Percentiles rank a stretch among this genome's conserved stretches.
Evolutionary conservation across 768 basidiomycete species (phyloP).

Genomic region (Brasilioporus rufonigricans): DNA sequence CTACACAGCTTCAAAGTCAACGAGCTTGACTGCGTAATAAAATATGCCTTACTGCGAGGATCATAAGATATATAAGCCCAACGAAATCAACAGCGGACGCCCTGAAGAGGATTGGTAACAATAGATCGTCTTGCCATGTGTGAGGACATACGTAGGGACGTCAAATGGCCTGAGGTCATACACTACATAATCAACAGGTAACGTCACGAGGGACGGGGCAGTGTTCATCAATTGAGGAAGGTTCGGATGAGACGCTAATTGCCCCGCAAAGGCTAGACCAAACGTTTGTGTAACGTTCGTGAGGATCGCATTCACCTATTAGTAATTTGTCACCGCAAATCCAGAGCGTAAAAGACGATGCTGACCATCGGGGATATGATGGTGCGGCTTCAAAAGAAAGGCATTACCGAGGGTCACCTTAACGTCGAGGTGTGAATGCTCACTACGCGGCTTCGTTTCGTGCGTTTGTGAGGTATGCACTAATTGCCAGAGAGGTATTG

Average conservation of each 20-base stretch:
- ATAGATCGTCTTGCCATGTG: background rate
- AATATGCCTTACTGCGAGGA: constrained; percentile 23
- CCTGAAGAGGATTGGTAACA: constrained; percentile 26
- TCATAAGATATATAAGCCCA: constrained; percentile 51
- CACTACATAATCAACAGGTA: constrained; percentile 48
- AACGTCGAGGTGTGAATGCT: constrained; percentile 17
- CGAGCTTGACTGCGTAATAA: background rate
- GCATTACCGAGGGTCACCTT: background rate
- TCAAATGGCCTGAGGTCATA: constrained; percentile 57
- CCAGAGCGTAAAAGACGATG: background rate
- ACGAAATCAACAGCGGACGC: constrained; percentile 53
- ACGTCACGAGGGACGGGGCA: constrained; percentile 49
- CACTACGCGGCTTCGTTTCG: constrained; percentile 62
- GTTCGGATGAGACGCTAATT: constrained; percentile 27
- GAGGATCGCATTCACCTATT: constrained; percentile 33
- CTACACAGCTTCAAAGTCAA: constrained; percentile 12
- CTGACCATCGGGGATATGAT: constrained; percentile 13
- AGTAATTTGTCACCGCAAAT: background rate
- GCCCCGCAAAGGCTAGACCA: constrained; percentile 31
- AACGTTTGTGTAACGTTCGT: constrained; percentile 38
- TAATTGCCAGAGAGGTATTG: constrained; percentile 48
- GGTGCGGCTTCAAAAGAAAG: constrained; percentile 15
- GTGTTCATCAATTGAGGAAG: constrained; percentile 37
- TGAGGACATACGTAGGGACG: constrained; percentile 47
- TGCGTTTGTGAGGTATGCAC: constrained; percentile 45